Evolutionary conservation across 768 basidiomycete species (phyloP).

Genomic region (Psilocybe cyanescens): DNA sequence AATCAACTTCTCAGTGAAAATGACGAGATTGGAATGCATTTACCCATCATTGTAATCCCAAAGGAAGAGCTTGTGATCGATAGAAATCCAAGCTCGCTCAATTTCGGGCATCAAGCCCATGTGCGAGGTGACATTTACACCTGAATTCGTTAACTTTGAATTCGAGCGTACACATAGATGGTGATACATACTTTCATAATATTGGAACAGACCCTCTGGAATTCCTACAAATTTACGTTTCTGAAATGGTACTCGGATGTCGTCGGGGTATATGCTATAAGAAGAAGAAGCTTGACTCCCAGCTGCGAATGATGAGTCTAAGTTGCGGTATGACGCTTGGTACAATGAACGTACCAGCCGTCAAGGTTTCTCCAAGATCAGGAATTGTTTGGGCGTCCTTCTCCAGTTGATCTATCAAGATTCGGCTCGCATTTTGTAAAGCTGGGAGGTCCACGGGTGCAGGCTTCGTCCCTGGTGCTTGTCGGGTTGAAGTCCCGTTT

Average conservation of each 20-base stretch:
- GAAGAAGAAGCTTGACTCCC: constrained; percentile 72
- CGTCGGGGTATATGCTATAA: constrained; percentile 79
- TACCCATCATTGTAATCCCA: constrained; percentile 98
- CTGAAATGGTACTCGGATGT: constrained; percentile 79
- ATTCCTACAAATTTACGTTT: constrained; percentile 78
- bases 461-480: constrained; percentile 31
- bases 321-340: neutral
- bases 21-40: constrained; percentile 28
- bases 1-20: neutral
- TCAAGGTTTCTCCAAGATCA: constrained; percentile 72
- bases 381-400: constrained; percentile 80
- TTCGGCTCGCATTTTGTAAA: constrained; percentile 67
- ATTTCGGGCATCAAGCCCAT: constrained; percentile 95
- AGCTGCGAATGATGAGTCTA: constrained; percentile 40
- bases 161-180: neutral
- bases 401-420: constrained; percentile 68
- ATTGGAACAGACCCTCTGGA: constrained; percentile 77
- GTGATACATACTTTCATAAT: constrained; percentile 67
- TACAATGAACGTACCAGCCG: constrained; percentile 48
- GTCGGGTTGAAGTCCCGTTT: constrained; percentile 23
- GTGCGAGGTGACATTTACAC: constrained; percentile 70
- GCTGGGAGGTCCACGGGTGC: constrained; percentile 59
- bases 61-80: constrained; percentile 91
- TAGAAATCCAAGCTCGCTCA: constrained; percentile 93
- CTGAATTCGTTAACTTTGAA: constrained; percentile 37